Conservation (phyloP, 768 basidiomycete genomes). For the Antrodiella citrinella region DNA sequence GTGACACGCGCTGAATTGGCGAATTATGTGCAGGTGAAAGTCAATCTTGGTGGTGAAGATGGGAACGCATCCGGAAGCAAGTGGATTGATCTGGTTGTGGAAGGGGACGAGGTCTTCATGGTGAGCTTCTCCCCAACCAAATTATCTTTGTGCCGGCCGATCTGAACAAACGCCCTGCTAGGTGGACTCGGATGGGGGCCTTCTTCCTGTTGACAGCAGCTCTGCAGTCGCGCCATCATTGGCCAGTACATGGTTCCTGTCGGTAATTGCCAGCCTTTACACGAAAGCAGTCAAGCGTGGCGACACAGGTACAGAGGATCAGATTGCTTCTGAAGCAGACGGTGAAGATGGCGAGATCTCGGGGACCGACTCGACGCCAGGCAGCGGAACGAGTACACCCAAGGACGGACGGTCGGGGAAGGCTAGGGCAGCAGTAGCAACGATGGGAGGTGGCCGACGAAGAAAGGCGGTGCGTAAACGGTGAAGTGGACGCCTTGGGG, state of each 20-base stretch:
- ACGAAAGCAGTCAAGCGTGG: conserved; percentile 13
- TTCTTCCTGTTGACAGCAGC: conserved; percentile 50
- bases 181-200: conserved; percentile 54
- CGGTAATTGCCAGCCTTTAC: conserved; percentile 31
- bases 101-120: conserved; percentile 62
- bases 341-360: conserved; percentile 16
- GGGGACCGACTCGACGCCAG: conserved; percentile 34
- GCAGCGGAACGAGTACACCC: conserved; percentile 33
- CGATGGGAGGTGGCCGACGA: conserved; percentile 58
- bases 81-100: conserved; percentile 76
- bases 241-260: conserved; percentile 62
- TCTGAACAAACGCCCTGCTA: too few relatives aligned
- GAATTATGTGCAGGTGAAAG: conserved; percentile 55
- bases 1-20: neutral
- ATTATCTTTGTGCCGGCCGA: too few relatives aligned
- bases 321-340: conserved; percentile 7
- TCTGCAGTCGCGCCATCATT: conserved; percentile 52
- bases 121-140: conserved; percentile 36
- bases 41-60: conserved; percentile 56
- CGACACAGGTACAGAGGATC: neutral
- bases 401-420: conserved; percentile 18
- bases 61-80: conserved; percentile 42
- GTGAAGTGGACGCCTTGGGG: conserved; percentile 14
- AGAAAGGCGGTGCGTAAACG: conserved; percentile 50
- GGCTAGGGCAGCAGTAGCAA: conserved; percentile 20